phyloP scores from a whole-genome alignment of 2,329 filamentous ascomycete genomes.

The Colletotrichum graminicola region DNA sequence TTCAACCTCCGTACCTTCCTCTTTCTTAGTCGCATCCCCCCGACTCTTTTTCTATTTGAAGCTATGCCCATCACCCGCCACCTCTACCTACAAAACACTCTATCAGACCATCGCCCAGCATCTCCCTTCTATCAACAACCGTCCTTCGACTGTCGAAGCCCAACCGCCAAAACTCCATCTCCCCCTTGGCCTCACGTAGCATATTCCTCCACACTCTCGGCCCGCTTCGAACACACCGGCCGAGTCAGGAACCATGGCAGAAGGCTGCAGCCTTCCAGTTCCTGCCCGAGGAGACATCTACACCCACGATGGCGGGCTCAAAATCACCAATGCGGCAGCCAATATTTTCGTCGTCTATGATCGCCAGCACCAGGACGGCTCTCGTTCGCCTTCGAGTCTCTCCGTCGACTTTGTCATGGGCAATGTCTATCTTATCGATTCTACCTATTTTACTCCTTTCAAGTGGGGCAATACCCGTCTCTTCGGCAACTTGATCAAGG shows the following conservation, averaged over 20 bases:
- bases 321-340: constrained; percentile 21
- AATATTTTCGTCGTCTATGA: constrained; percentile 30
- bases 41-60: background rate
- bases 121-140: background rate
- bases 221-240: background rate
- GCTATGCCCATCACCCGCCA: background rate
- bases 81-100: too few relatives aligned
- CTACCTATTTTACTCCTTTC: background rate
- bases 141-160: background rate
- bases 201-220: too few relatives aligned
- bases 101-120: background rate
- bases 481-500: constrained; percentile 28
- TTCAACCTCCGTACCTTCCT: background rate
- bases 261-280: background rate
- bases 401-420: constrained; percentile 25
- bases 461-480: background rate
- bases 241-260: background rate
- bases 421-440: constrained; percentile 31
- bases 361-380: background rate
- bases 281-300: constrained; percentile 26
- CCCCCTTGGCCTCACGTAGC: background rate
- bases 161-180: background rate
- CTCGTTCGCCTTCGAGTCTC: constrained; percentile 9
- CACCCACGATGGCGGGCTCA: constrained; percentile 7
- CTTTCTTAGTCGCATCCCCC: background rate